Base-by-base conservation (phyloP, 805 yeast genomes). In the Kuraishia cidri region DNA sequence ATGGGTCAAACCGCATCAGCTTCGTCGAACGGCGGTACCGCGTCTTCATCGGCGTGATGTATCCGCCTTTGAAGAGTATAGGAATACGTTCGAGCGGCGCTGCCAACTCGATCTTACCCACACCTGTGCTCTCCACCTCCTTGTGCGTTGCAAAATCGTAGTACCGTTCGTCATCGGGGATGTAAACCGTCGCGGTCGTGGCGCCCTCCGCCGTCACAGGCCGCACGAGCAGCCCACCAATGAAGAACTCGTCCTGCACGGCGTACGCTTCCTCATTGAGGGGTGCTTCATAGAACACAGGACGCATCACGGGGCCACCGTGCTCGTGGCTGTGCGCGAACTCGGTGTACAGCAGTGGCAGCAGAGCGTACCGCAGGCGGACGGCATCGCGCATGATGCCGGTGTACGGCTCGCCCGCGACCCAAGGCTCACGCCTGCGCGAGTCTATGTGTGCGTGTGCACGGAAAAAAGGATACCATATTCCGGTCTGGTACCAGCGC, bases 401-500 rank as follows among this genome's bases (percentile, higher is more conserved):
- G 6, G 79, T 73, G 43, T 74, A 75, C 3, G 90, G 88, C 20
- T 79, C 94, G 6, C 83, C 82, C 2, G 81, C 66, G 29, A 90
- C 53, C 79, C 86, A 90, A 1, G 98, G 98, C 53, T 92, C 98
- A 40, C 96, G 72, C 57, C 97, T 75, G 47, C 80, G 68, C 1
- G 96, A 67, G 54, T 92, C 98, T 33, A 90, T 82, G 59, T 92
- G 97, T 0, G 97, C 97, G 58, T 92, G 99, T 0, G 80, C 97
- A 47, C 98, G 68, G 63, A 92, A 90, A 48, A 92, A 92, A 23
- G 98, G 98, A 56, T 90, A 88, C 80, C 94, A 90, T 19, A 83
- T 73, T 37, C 97, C 98, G 3, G 94, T 69, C 54, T 92, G 98
- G 52, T 88, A 90, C 98, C 98, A 92, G 47, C 99, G 69, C 0